Base-by-base conservation (phyloP, 768 basidiomycete species). In the Rhizopogon vinicolor region DNA sequence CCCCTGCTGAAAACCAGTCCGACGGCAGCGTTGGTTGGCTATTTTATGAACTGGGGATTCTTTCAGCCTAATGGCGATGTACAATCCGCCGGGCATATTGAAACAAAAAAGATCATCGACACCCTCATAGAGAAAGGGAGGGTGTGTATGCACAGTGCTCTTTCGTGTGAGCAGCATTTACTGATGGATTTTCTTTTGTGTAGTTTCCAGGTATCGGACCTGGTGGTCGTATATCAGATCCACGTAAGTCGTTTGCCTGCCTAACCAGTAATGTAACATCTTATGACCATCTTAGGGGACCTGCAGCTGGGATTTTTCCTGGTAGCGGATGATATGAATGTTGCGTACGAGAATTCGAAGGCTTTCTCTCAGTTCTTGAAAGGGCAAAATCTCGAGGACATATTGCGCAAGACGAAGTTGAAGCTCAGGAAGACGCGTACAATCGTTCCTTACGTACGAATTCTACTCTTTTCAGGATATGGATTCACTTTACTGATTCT, bases 1-100 rank as follows among this genome's bases (percentile, higher is more conserved):
- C 69, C 74, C 9, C 52, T 78, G 4, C 67, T 81, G 19, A 58
- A 60, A n/a, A 56, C 62, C 5, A 71, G 62, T 16, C 50, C 53
- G 13, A 46, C 58, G 35, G 71, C 77, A 5, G 57, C 73, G 0
- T 62, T 81, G 6, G 57, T 78, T 6, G 75, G 73, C 14, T 75
- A 76, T 53, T 78, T 74, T 53, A 77, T 80, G 79, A 81, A 80
- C 53, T 81, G 79, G 79, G 54, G 45, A n/a, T 35, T 45, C 5
- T 46, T 55, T 42, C 1, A 51, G 0, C 29, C 41, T 16, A 44
- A 55, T 5, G 60, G 51, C 3, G 16, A 56, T 13, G 52, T 60
- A 40, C 37, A 5, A 29, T 44, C 59, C 1, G 54, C 63, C 31
- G 61, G 54, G 2, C 53, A 13, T 1, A 48, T 42, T 2, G 46